These are phyloP conservation scores for Rhizophagus clarus DNA, from an alignment of 192 early-diverging fungal genomes.

Conservation along the genomic window DNA sequence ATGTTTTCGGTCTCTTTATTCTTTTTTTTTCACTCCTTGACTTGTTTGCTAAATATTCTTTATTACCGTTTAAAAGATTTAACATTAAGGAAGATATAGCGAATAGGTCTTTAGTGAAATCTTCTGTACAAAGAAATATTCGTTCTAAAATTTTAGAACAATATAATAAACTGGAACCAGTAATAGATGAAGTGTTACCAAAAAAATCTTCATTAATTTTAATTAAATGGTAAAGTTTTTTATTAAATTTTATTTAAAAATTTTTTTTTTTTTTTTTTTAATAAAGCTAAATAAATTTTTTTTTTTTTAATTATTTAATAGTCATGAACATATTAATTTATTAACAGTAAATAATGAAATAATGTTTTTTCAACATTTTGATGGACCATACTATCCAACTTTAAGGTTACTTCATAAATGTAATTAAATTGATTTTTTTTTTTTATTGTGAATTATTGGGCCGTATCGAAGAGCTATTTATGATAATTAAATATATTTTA, in stretches of 20 bases:
- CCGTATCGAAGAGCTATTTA: too few species aligned
- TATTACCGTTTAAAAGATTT: constrained; percentile 58
- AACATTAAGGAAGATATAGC: constrained; percentile 77
- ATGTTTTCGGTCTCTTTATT: neutral
- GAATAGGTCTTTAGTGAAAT: constrained; percentile 87
- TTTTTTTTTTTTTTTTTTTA: too few species aligned
- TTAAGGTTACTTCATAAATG: constrained; percentile 90
- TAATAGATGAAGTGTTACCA: constrained; percentile 94
- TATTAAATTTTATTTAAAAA: neutral
- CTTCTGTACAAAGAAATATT: constrained; percentile 86
- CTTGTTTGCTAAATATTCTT: neutral
- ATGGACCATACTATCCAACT: constrained; percentile 87
- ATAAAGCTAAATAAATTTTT: neutral
- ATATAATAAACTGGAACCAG: constrained; percentile 82
- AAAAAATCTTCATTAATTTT: constrained; percentile 88
- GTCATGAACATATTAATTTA: constrained; percentile 87
- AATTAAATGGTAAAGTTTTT: constrained; percentile 75
- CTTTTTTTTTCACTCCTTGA: neutral
- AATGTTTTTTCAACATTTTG: constrained; percentile 95
- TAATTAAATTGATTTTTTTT: constrained; percentile 39
- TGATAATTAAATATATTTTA: too few species aligned
- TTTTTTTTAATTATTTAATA: constrained; percentile 33
- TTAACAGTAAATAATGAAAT: constrained; percentile 82
- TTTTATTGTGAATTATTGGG: neutral
- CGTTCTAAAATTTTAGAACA: constrained; percentile 84